These are phyloP conservation scores for Backusella westeae DNA, from an alignment of 192 early-diverging fungal species.

Conservation along the genomic window DNA sequence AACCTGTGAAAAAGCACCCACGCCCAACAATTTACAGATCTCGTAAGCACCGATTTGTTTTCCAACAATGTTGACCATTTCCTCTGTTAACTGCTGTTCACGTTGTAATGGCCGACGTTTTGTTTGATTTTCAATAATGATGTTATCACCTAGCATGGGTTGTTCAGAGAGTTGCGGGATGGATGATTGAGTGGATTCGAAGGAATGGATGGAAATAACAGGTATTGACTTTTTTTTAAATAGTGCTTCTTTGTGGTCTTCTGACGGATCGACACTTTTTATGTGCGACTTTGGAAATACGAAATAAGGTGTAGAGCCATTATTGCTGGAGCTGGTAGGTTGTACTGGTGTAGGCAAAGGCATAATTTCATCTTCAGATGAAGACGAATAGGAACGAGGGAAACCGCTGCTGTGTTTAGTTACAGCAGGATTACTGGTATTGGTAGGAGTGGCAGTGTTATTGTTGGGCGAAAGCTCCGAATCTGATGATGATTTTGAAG, in stretches of 20 bases:
- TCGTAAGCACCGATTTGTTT: slow-evolving; percentile 27
- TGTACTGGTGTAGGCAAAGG: slow-evolving; percentile 8
- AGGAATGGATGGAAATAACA: background rate
- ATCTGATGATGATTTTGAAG: slow-evolving; percentile 11
- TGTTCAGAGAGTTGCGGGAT: slow-evolving; percentile 11
- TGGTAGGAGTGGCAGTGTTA: background rate
- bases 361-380: background rate
- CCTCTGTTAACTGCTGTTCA: background rate
- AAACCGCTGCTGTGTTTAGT: background rate
- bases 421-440: background rate
- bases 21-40: slow-evolving; percentile 25
- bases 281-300: slow-evolving; percentile 2
- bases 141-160: slow-evolving; percentile 2
- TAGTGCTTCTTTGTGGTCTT: background rate
- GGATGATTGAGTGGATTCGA: background rate
- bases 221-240: background rate
- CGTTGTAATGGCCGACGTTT: background rate
- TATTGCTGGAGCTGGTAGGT: background rate
- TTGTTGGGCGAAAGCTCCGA: background rate
- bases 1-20: slow-evolving; percentile 38
- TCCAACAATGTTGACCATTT: slow-evolving; percentile 14
- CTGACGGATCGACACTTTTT: background rate
- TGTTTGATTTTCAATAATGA: background rate
- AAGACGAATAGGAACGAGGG: background rate
- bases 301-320: background rate